Percentiles rank a stretch among this genome's conserved stretches.
Evolutionary conservation across 441 rosid species (phyloP).

Genomic region (Erysimum cheiri): DNA sequence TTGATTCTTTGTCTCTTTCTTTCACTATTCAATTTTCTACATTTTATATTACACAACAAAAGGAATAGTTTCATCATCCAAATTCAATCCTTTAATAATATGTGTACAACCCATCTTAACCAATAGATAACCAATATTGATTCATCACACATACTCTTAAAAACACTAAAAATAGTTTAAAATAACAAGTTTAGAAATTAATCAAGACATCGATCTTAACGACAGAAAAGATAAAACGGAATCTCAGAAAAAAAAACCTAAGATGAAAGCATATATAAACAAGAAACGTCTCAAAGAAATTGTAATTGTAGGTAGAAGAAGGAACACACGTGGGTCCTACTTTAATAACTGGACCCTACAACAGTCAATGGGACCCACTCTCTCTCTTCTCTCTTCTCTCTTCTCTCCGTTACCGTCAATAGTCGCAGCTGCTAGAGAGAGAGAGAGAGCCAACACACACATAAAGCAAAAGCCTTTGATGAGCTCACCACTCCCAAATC

Average conservation of each 20-base stretch:
- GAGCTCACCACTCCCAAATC: constrained; percentile 25
- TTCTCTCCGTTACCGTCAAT: constrained; percentile 38
- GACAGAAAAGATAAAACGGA: constrained; percentile 9
- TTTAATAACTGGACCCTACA: constrained; percentile 34
- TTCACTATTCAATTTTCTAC: constrained; percentile 36
- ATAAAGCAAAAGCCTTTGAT: constrained; percentile 51
- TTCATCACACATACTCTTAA: background rate
- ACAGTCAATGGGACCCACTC: background rate
- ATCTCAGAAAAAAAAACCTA: background rate
- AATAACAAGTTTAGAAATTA: background rate
- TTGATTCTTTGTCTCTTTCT: constrained; percentile 43
- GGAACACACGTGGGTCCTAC: constrained; percentile 53
- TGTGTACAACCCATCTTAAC: background rate
- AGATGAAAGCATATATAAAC: background rate
- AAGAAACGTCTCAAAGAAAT: constrained; percentile 44
- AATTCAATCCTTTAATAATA: background rate
- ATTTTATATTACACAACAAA: constrained; percentile 36
- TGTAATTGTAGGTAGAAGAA: constrained; percentile 54
- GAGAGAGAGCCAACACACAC: constrained; percentile 28
- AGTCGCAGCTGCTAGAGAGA: constrained; percentile 32
- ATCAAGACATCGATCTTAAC: background rate
- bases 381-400: background rate
- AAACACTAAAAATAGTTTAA: background rate
- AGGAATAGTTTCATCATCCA: constrained; percentile 35
- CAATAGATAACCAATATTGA: background rate